Base-by-base conservation (phyloP, 352 stramenopile genomes). In the Phytophthora pisi region DNA sequence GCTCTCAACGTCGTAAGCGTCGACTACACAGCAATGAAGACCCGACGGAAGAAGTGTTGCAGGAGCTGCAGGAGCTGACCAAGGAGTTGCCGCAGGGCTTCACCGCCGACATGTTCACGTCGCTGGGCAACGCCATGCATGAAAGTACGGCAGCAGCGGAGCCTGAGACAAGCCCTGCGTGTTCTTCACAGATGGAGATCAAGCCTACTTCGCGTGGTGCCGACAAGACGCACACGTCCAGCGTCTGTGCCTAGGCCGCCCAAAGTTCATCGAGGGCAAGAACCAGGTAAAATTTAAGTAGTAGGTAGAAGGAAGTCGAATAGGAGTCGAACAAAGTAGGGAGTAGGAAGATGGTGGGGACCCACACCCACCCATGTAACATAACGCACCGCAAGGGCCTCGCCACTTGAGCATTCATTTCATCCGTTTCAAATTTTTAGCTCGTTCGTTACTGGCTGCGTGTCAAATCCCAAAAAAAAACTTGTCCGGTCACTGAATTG, bases 51-150 rank as follows among this genome's bases (percentile, higher is more conserved):
- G 68, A 77, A 34, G 74, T 82, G 26, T 56, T 81, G 58, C 56
- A 68, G 2, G 55, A 80, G 34, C 60, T 84, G 26, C 57, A 81
- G 43, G 57, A 79, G 47, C 56, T 84, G 34, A 75, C 77, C 8
- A 82, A 68, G 38, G 69, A 75, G 43, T 58, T 89, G 10, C 80
- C 80, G 2, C 75, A 82, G 57, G 80, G 80, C 1, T 86, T 89
- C 40, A 89, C 80, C 5, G 59, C 80, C 55, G 78, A 85, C 54
- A 89, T 86, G 78, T 89, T 89, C 60, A 73, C 70, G n/a, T 82
- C 75, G 13, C 65, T 89, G 26, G 80, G 80, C 10, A 81, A 81
- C n/a, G 80, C 75, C 9, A 84, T 88, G 56, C 75, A 75, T 42
- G 65, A 75, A 36, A 69, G 70, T 55, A 70, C 69, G 65, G 53